Percentiles rank a stretch among this genome's conserved stretches.
These are phyloP conservation scores for Vanrija sp. DNA, from an alignment of 1,284 basidiomycete species.

Conservation along the genomic window DNA sequence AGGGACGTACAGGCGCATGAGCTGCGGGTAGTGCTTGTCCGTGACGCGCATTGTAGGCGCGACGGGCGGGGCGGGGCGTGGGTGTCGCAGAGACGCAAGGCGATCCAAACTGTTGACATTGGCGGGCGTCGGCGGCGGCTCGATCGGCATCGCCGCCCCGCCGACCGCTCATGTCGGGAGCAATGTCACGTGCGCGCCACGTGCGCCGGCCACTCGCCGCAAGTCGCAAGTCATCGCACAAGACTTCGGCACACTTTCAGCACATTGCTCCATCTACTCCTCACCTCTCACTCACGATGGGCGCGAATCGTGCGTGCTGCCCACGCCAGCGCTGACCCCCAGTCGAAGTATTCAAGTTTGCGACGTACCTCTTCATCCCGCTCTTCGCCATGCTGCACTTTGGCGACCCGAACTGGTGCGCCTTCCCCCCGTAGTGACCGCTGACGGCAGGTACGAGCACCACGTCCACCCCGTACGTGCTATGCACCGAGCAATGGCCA, in stretches of 20 bases:
- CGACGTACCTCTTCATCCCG: slow-evolving; percentile 82
- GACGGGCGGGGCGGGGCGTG: too few species aligned
- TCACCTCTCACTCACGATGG: slow-evolving; percentile 8
- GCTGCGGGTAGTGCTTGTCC: slow-evolving; percentile 21
- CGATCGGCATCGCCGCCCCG: too few species aligned
- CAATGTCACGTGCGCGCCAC: neutral
- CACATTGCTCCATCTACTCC: neutral
- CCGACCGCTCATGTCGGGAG: too few species aligned
- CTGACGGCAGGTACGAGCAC: slow-evolving; percentile 21
- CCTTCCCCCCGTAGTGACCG: neutral
- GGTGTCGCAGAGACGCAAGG: too few species aligned
- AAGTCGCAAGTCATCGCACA: neutral
- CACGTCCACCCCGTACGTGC: slow-evolving; percentile 20
- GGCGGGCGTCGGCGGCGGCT: too few species aligned
- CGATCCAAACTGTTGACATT: too few species aligned
- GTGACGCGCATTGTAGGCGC: slow-evolving; percentile 10
- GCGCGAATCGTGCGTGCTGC: slow-evolving; percentile 14
- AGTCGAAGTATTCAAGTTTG: slow-evolving; percentile 83
- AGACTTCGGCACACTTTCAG: neutral
- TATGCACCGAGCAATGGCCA: too few species aligned
- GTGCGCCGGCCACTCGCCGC: neutral
- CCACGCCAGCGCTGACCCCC: neutral
- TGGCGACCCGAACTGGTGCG: slow-evolving; percentile 80
- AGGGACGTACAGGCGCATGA: slow-evolving; percentile 26
- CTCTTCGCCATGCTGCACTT: slow-evolving; percentile 78